phyloP scores from a whole-genome alignment of 2,329 filamentous ascomycete species.

The Colletotrichum cuscutae region DNA sequence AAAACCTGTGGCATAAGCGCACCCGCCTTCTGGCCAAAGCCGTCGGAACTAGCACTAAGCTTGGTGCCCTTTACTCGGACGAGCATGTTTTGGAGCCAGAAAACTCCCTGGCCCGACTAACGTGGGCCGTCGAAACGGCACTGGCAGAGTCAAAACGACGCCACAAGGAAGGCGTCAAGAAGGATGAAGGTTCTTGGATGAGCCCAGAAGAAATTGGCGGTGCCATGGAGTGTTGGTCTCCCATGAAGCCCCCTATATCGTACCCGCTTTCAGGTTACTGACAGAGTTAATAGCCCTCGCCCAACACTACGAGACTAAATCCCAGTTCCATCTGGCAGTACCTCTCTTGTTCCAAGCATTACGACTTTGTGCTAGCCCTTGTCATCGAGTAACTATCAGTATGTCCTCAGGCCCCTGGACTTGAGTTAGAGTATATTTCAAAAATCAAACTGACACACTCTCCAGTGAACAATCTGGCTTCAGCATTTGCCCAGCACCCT shows the following conservation, averaged over 20 bases:
- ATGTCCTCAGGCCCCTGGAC: slow-evolving; percentile 45
- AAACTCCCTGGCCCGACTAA: slow-evolving; percentile 77
- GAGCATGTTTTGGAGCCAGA: slow-evolving; percentile 80
- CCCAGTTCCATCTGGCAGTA: slow-evolving; percentile 82
- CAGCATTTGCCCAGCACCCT: slow-evolving; percentile 76
- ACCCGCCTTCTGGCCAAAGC: slow-evolving; percentile 78
- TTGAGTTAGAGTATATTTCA: background rate
- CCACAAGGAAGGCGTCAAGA: slow-evolving; percentile 72
- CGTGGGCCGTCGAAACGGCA: slow-evolving; percentile 84
- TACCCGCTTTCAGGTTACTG: slow-evolving; percentile 38
- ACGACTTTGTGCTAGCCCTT: slow-evolving; percentile 71
- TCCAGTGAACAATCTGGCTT: slow-evolving; percentile 82
- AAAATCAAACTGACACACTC: slow-evolving; percentile 20
- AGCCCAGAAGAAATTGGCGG: slow-evolving; percentile 77
- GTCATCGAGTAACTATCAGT: slow-evolving; percentile 85
- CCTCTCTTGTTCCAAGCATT: slow-evolving; percentile 90
- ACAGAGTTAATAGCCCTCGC: slow-evolving; percentile 68
- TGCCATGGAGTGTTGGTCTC: slow-evolving; percentile 70
- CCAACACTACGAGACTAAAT: slow-evolving; percentile 77
- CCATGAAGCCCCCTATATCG: background rate
- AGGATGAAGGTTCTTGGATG: slow-evolving; percentile 78
- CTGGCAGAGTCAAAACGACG: slow-evolving; percentile 79
- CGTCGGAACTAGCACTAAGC: slow-evolving; percentile 82
- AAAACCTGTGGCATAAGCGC: slow-evolving; percentile 67
- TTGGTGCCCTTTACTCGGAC: slow-evolving; percentile 84